Evolutionary conservation across 2,329 filamentous ascomycete species (phyloP), one percentile per base, ranked within the genome.

Genomic region (Didymella exigua): DNA sequence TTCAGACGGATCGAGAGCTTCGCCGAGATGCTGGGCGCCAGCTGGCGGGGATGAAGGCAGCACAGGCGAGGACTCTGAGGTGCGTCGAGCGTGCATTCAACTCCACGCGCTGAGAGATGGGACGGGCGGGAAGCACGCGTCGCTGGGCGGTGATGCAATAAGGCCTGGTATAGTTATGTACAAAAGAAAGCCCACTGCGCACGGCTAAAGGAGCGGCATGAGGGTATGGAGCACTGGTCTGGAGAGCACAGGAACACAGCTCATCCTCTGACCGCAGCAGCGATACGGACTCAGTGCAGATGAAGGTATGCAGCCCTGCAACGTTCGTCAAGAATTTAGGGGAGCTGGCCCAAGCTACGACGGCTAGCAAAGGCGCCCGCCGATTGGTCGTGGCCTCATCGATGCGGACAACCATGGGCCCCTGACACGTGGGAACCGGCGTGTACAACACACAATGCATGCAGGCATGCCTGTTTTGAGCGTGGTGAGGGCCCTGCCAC

Each of bases 21-120:
- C 62, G 55, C 62, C 62, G 36, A 61, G 58, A 41, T 60, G 57
- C 58, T 59, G 64, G 46, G 64, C 69, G 62, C 67, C 65, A 59
- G 67, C 70, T 40, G 73, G 73, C 54, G 74, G 75, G 46, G 73
- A 73, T 56, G 62, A 67, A 40, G 65, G 63, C 55, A 65, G 63
- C 62, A 71, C 70, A 48, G 63, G 62, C 58, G 69, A 71, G 56
- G 67, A 67, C 36, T 57, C 57, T 40, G 54, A 49, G 52, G 29
- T 59, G 54, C 70, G 73, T 74, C 69, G 71, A 72, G 71, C 68
- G 73, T 68, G 74, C 73, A 76, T 76, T 70, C 73, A 75, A 76
- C 75, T 70, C 72, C 72, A 71, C 63, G 62, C 50, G 63, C 65
- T 63, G 62, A 61, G 40, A n/a, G 34, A 23, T 46, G 27, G 42